These are phyloP conservation scores for Yarrowia divulgata DNA, from an alignment of 805 yeast genomes.

Conservation along the genomic window DNA sequence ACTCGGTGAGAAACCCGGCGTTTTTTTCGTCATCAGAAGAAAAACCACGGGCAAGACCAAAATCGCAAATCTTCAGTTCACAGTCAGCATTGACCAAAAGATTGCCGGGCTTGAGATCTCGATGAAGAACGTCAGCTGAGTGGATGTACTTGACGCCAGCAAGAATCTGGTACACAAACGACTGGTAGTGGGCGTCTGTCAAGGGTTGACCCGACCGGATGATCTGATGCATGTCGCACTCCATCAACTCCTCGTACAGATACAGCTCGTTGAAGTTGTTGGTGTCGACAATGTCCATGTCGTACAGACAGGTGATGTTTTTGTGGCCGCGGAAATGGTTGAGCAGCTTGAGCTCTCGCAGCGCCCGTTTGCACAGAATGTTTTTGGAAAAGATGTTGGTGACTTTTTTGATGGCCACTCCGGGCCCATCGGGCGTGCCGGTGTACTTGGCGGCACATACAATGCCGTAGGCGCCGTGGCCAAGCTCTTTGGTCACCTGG, in stretches of 20 bases:
- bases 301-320: slow-evolving; percentile 93
- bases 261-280: slow-evolving; percentile 88
- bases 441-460: slow-evolving; percentile 92
- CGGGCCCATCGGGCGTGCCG: slow-evolving; percentile 73
- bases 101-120: slow-evolving; percentile 95
- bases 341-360: slow-evolving; percentile 86
- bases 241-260: slow-evolving; percentile 96
- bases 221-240: slow-evolving; percentile 97
- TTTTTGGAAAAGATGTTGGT: slow-evolving; percentile 93
- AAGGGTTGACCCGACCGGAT: slow-evolving; percentile 91
- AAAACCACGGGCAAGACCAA: slow-evolving; percentile 93
- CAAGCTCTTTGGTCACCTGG: slow-evolving; percentile 88
- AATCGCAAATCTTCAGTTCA: slow-evolving; percentile 94
- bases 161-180: slow-evolving; percentile 87
- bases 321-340: slow-evolving; percentile 96
- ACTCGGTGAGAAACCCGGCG: slow-evolving; percentile 94
- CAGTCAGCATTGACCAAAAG: slow-evolving; percentile 94
- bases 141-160: slow-evolving; percentile 92
- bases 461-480: slow-evolving; percentile 98
- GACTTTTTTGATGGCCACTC: slow-evolving; percentile 94
- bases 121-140: slow-evolving; percentile 88
- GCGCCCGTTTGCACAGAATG: slow-evolving; percentile 87
- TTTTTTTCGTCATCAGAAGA: slow-evolving; percentile 81
- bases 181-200: slow-evolving; percentile 94
- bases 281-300: slow-evolving; percentile 85